phyloP scores from a whole-genome alignment of 2,329 filamentous ascomycete genomes.

The Colletotrichum sp. region DNA sequence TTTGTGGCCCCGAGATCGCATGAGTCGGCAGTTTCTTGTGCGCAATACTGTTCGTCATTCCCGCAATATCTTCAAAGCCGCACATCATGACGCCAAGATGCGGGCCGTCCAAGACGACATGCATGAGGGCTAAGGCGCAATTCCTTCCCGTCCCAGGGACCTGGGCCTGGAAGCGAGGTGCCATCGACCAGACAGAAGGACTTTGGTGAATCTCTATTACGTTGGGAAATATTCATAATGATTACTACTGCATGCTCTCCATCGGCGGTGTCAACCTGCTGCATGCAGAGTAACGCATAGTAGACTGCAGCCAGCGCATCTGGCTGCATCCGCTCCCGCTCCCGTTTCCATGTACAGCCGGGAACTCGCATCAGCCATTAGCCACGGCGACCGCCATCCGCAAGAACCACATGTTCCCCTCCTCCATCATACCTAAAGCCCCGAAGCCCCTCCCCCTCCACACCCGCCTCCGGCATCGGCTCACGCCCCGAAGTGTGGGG shows the following conservation, averaged over 20 bases:
- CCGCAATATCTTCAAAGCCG: neutral
- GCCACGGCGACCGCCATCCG: neutral
- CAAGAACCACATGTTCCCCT: neutral
- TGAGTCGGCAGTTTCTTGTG: neutral
- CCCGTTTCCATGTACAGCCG: neutral
- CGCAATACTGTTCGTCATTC: neutral
- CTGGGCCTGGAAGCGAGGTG: neutral
- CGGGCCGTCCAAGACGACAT: neutral
- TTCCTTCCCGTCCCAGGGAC: neutral
- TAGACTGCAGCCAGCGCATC: too few relatives aligned
- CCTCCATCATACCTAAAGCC: neutral
- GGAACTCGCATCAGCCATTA: neutral
- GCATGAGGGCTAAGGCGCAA: neutral
- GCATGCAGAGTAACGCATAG: neutral
- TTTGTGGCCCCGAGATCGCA: neutral
- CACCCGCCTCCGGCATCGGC: neutral
- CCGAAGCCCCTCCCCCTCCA: neutral
- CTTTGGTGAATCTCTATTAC: neutral
- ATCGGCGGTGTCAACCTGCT: neutral
- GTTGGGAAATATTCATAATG: neutral
- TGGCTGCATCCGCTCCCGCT: neutral
- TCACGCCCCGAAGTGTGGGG: constrained; percentile 2
- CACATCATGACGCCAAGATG: neutral
- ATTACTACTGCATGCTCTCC: neutral
- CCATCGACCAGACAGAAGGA: neutral